phyloP scores from a whole-genome alignment of 495 filamentous ascomycete species.

The Haplographium delicatum region DNA sequence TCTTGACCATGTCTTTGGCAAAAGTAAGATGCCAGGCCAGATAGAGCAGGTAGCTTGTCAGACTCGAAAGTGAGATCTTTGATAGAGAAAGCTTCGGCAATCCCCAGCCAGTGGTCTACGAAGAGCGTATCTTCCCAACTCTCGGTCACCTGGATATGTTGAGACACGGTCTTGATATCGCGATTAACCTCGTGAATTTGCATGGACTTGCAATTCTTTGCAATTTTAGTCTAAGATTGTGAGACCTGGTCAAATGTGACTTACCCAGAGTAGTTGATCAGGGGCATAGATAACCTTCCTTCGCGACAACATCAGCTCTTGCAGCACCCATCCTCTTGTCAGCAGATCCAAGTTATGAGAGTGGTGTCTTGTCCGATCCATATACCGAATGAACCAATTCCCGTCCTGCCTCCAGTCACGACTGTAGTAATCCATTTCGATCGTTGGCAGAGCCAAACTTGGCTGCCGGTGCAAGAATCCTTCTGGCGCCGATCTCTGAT shows the following conservation, averaged over 20 bases:
- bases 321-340: conserved; percentile 4
- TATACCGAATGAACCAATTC: conserved; percentile 1
- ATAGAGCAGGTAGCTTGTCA: conserved; percentile 7
- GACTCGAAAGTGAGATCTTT: conserved; percentile 1
- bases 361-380: not conserved
- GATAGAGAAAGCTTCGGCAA: not conserved
- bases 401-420: not conserved
- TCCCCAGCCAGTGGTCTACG: conserved; percentile 11
- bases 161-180: not conserved
- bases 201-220: conserved; percentile 10
- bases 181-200: conserved; percentile 2
- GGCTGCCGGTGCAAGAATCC: not conserved
- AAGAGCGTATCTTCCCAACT: conserved; percentile 26
- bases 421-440: conserved; percentile 3
- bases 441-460: not conserved
- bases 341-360: not conserved
- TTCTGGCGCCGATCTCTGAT: not conserved
- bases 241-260: not conserved
- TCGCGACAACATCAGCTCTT: conserved; percentile 1
- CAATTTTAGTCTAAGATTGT: conserved; percentile 2
- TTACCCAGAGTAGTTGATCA: conserved; percentile 1
- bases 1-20: conserved; percentile 2
- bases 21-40: conserved; percentile 1
- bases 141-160: not conserved
- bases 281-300: conserved; percentile 2